These are phyloP conservation scores for Rubus idaeus DNA, from an alignment of 306 rosid genomes.

Conservation along the genomic window DNA sequence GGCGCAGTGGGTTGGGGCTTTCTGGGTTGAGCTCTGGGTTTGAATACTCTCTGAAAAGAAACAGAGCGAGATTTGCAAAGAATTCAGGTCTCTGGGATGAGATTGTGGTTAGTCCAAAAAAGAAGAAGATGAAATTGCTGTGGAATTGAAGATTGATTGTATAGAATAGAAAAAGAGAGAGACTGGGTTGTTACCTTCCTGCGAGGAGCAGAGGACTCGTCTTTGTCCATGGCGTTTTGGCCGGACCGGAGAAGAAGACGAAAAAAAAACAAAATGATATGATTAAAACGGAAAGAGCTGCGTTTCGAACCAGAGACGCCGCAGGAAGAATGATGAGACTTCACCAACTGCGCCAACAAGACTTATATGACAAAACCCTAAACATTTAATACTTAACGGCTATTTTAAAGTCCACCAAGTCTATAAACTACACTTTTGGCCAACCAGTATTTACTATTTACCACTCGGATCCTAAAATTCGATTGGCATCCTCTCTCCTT, in stretches of 20 bases:
- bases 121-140: not conserved
- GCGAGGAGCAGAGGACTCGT: slow-evolving; percentile 1
- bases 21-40: slow-evolving; percentile 2
- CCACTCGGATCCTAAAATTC: too few relatives aligned
- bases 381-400: not conserved
- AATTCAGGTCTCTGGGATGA: not conserved
- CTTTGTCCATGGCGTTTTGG: not conserved
- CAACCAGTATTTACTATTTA: too few relatives aligned
- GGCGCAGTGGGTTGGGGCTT: not conserved
- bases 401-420: too few relatives aligned
- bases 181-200: slow-evolving; percentile 2
- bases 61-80: not conserved
- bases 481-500: too few relatives aligned
- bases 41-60: not conserved
- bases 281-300: too few relatives aligned
- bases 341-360: not conserved
- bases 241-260: not conserved
- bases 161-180: too few relatives aligned
- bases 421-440: too few relatives aligned
- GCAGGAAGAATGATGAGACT: not conserved
- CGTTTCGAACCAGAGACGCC: not conserved
- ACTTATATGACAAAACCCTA: not conserved
- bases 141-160: not conserved
- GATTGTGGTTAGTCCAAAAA: not conserved
- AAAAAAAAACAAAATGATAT: not conserved